A percentile compares a stretch with the other conserved stretches of the same genome.
phyloP scores from a whole-genome alignment of 148 eudicot genomes.

The Agrostemma githago region DNA sequence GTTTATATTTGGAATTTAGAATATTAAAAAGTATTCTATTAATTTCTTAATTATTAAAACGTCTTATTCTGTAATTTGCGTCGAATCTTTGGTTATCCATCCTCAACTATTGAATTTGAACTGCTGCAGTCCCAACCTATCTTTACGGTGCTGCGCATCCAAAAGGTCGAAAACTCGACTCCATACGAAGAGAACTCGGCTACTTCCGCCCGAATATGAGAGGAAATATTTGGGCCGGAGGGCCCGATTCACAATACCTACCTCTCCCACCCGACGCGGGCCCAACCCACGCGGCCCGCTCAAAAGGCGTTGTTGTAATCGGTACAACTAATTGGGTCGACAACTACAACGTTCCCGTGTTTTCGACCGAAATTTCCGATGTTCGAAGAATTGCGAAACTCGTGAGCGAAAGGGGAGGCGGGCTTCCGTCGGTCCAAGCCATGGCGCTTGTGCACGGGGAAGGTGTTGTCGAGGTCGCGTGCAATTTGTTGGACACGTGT shows the following conservation, averaged over 20 bases:
- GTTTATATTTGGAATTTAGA: no score
- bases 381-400: constrained; percentile 61
- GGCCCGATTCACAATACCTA: constrained; percentile 38
- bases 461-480: constrained; percentile 67
- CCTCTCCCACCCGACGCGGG: constrained; percentile 64
- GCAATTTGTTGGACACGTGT: constrained; percentile 65
- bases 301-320: constrained; percentile 54
- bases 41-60: no score
- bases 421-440: constrained; percentile 70
- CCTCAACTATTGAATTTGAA: neutral
- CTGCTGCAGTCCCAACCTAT: constrained; percentile 67
- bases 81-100: no score
- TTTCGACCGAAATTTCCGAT: constrained; percentile 44
- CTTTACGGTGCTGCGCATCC: constrained; percentile 76
- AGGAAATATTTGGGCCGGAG: constrained; percentile 70
- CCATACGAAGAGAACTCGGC: constrained; percentile 75
- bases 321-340: constrained; percentile 89
- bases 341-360: constrained; percentile 77
- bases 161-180: constrained; percentile 56
- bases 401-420: constrained; percentile 72
- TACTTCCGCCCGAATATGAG: constrained; percentile 66
- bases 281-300: constrained; percentile 40
- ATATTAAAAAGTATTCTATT: no score
- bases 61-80: no score
- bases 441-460: constrained; percentile 89